phyloP scores from a whole-genome alignment of 2,329 filamentous ascomycete species.

The Aspergillus sp. region DNA sequence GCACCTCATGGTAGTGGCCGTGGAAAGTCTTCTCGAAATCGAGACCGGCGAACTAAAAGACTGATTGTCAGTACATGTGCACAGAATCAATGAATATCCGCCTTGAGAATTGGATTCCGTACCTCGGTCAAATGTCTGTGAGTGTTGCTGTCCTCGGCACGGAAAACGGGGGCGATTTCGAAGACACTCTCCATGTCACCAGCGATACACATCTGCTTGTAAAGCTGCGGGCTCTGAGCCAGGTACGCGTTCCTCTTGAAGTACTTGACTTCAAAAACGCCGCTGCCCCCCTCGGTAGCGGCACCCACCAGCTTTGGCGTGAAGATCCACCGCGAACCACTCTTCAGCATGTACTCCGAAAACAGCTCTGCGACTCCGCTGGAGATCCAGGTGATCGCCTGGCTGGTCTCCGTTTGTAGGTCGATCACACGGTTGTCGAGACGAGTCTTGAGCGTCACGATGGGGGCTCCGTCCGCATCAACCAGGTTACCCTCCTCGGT shows the following conservation, averaged over 20 bases:
- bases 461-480: conserved; percentile 58
- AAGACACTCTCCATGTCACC: conserved; percentile 64
- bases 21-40: conserved; percentile 54
- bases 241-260: conserved; percentile 78
- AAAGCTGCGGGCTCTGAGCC: conserved; percentile 64
- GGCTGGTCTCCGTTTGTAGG: conserved; percentile 85
- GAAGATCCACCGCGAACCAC: conserved; percentile 79
- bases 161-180: conserved; percentile 66
- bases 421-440: conserved; percentile 92
- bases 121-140: conserved; percentile 65
- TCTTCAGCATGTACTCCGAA: conserved; percentile 72
- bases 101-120: conserved; percentile 11
- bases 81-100: background rate
- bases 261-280: conserved; percentile 87
- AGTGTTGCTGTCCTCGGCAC: conserved; percentile 68
- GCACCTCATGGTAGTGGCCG: conserved; percentile 52
- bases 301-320: conserved; percentile 86
- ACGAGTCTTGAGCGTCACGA: conserved; percentile 78
- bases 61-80: conserved; percentile 17
- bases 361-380: conserved; percentile 69
- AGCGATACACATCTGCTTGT: conserved; percentile 69
- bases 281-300: conserved; percentile 87
- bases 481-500: conserved; percentile 48
- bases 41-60: conserved; percentile 48
- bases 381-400: conserved; percentile 76